A percentile compares a stretch with the other conserved stretches of the same genome.
phyloP scores from a whole-genome alignment of 257 asterid species.

The Jacaranda mimosifolia region DNA sequence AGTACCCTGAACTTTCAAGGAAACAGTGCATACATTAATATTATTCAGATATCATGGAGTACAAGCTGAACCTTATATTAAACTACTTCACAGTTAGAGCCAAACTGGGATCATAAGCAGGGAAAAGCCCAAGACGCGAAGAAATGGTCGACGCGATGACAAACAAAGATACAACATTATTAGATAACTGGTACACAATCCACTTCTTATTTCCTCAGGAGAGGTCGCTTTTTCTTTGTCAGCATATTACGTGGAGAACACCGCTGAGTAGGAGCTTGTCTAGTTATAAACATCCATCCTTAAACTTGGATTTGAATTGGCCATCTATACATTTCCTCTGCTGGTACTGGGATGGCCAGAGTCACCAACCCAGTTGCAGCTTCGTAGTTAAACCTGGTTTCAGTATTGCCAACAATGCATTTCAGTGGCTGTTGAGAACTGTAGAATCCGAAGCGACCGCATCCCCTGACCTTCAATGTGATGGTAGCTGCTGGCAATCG shows the following conservation, averaged over 20 bases:
- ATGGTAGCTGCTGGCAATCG: slow-evolving; percentile 53
- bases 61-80: background rate
- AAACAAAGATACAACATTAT: slow-evolving; percentile 3
- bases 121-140: background rate
- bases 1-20: too few species aligned
- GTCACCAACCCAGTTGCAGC: slow-evolving; percentile 64
- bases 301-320: slow-evolving; percentile 63
- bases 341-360: slow-evolving; percentile 55
- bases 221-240: too few species aligned
- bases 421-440: slow-evolving; percentile 67
- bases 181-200: slow-evolving; percentile 25
- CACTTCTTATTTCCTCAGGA: slow-evolving; percentile 33
- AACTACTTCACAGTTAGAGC: background rate
- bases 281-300: slow-evolving; percentile 8
- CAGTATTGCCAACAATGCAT: slow-evolving; percentile 59
- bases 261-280: background rate
- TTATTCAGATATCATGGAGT: too few species aligned
- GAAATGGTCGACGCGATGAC: background rate
- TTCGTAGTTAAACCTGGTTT: slow-evolving; percentile 58
- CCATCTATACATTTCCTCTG: slow-evolving; percentile 83
- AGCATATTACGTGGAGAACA: background rate
- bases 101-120: background rate
- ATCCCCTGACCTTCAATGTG: slow-evolving; percentile 72
- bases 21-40: too few species aligned
- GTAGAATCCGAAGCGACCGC: slow-evolving; percentile 85